These are phyloP conservation scores for Phaeosphaeriaceae sp. DNA, from an alignment of 2,329 filamentous ascomycete species.

Conservation along the genomic window DNA sequence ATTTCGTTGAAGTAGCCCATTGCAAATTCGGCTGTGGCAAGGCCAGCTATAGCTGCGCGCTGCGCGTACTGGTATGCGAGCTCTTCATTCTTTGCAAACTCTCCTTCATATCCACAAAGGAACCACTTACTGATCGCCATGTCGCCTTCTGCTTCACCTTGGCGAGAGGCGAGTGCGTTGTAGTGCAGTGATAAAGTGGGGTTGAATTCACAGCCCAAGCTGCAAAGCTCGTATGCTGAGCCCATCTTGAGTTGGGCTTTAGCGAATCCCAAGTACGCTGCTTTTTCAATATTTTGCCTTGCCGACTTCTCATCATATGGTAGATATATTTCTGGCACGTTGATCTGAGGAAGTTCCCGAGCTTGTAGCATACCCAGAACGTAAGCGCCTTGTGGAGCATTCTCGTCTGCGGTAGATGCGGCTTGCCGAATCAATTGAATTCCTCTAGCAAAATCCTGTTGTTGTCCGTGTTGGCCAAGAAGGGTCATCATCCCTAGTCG, in stretches of 20 bases:
- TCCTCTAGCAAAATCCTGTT: constrained; percentile 77
- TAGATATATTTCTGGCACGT: constrained; percentile 74
- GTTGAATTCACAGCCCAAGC: constrained; percentile 93
- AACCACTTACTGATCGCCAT: constrained; percentile 99
- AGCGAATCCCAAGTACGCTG: constrained; percentile 92
- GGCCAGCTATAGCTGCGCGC: constrained; percentile 78
- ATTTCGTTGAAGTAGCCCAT: constrained; percentile 98
- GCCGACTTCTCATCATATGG: constrained; percentile 75
- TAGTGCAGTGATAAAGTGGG: constrained; percentile 93
- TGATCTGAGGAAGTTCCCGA: constrained; percentile 88
- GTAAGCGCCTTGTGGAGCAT: constrained; percentile 94
- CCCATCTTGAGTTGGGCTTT: constrained; percentile 98
- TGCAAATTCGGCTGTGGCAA: constrained; percentile 92
- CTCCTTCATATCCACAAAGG: constrained; percentile 88
- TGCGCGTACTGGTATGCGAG: constrained; percentile 90
- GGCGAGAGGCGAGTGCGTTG: constrained; percentile 88
- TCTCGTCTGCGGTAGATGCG: constrained; percentile 89
- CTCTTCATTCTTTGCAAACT: constrained; percentile 95
- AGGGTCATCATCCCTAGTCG: constrained; percentile 97
- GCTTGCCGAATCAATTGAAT: constrained; percentile 83
- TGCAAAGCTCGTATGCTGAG: constrained; percentile 91
- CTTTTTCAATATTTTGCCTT: constrained; percentile 91
- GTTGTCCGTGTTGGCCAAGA: constrained; percentile 89
- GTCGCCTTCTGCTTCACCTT: constrained; percentile 91
- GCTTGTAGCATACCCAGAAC: constrained; percentile 94